Percentiles rank a stretch among this genome's conserved stretches.
Evolutionary conservation across 1,139 yeast species (phyloP).

Genomic region (Geotrichum restrictum): DNA sequence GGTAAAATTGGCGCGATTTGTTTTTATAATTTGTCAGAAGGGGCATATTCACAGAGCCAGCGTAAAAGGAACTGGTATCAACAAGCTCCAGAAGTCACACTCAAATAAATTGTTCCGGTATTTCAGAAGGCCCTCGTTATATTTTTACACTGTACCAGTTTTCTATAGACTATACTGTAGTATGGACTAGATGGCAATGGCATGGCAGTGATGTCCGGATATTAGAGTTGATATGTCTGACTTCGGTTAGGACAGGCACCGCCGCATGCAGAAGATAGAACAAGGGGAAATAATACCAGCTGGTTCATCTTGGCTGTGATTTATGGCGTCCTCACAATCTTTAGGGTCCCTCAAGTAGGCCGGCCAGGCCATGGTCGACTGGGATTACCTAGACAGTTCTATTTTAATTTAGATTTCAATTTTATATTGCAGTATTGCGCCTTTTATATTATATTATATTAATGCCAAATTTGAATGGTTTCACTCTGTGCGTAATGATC

Average conservation of each 20-base stretch:
- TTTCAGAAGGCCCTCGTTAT: no score
- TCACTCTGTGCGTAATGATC: conserved; percentile 27
- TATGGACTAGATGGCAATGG: no score
- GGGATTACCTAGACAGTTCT: neutral
- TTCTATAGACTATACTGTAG: no score
- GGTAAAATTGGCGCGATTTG: neutral
- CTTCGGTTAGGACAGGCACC: no score
- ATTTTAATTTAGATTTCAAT: conserved; percentile 17
- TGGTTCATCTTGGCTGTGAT: neutral
- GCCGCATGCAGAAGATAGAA: no score
- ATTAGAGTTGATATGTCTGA: no score
- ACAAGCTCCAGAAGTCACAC: neutral
- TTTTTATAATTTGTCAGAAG: neutral
- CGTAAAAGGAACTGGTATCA: neutral
- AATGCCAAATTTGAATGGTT: conserved; percentile 34
- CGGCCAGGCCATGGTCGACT: conserved; percentile 4
- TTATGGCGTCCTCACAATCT: no score
- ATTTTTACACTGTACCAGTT: no score
- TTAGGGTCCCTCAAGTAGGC: no score
- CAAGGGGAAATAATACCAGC: conserved; percentile 25
- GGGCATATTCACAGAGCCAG: neutral
- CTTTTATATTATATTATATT: conserved; percentile 28
- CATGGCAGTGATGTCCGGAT: no score
- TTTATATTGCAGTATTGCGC: conserved; percentile 25
- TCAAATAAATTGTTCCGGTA: no score